phyloP scores from a whole-genome alignment of 306 rosid genomes.

The Bauhinia variegata region DNA sequence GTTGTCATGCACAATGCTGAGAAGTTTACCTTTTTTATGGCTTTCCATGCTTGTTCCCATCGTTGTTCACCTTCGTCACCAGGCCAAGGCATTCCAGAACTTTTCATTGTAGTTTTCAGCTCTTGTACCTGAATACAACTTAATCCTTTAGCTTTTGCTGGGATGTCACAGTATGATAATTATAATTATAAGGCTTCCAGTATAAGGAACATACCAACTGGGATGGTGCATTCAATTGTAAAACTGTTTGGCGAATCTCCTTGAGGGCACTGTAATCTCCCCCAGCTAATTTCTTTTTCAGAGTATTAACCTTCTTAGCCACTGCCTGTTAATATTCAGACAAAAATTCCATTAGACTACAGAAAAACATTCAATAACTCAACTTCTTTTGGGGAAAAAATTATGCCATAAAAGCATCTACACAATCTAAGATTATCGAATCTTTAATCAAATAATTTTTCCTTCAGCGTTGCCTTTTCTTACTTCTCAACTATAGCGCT shows the following conservation, averaged over 20 bases:
- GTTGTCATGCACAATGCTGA: conserved; percentile 10
- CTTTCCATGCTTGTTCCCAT: conserved; percentile 94
- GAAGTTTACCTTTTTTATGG: conserved; percentile 77
- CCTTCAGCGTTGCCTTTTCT: too few species aligned
- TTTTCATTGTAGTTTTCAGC: conserved; percentile 74
- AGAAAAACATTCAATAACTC: conserved; percentile 21
- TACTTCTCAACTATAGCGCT: too few species aligned
- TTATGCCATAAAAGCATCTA: too few species aligned
- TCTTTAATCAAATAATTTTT: too few species aligned
- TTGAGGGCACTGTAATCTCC: conserved; percentile 68
- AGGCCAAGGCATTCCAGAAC: conserved; percentile 99
- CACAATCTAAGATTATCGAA: too few species aligned
- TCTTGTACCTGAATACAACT: conserved; percentile 72
- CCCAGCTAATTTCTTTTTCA: conserved; percentile 66
- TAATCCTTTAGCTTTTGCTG: conserved; percentile 37
- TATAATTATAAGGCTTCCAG: conserved; percentile 20
- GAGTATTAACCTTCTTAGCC: conserved; percentile 58
- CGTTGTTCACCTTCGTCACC: conserved; percentile 93
- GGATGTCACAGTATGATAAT: conserved; percentile 21
- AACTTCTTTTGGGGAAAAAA: too few species aligned
- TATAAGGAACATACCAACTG: conserved; percentile 60
- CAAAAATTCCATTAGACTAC: conserved; percentile 30
- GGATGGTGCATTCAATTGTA: conserved; percentile 76
- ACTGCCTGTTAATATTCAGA: conserved; percentile 57
- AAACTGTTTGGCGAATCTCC: conserved; percentile 84